Percentiles rank a stretch among this genome's conserved stretches.
phyloP scores from a whole-genome alignment of 2,329 filamentous ascomycete species.

The Emergomyces orientalis region DNA sequence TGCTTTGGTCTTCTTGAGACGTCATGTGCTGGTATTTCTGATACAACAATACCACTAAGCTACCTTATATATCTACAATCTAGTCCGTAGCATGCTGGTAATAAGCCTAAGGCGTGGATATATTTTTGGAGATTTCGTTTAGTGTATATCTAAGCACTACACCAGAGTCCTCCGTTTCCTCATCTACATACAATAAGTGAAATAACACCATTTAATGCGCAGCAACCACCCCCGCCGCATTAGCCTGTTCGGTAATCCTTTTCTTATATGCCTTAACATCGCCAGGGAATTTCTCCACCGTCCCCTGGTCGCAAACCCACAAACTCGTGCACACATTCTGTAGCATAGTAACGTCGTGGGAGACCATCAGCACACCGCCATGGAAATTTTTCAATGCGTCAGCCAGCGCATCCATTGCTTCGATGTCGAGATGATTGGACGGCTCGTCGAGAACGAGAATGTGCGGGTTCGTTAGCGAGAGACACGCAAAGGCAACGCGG shows the following conservation, averaged over 20 bases:
- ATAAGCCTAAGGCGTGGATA: too few species aligned
- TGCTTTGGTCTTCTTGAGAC: too few species aligned
- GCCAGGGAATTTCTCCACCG: conserved; percentile 90
- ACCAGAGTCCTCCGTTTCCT: background rate
- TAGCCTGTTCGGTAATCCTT: conserved; percentile 80
- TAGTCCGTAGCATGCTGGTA: background rate
- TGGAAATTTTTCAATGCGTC: conserved; percentile 77
- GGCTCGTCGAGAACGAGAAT: conserved; percentile 97
- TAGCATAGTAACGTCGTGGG: conserved; percentile 97
- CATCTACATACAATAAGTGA: background rate
- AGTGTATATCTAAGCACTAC: background rate
- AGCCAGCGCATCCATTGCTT: conserved; percentile 93
- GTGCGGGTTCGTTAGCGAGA: conserved; percentile 87
- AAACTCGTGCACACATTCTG: conserved; percentile 89
- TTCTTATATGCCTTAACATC: conserved; percentile 98
- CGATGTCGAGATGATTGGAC: conserved; percentile 97
- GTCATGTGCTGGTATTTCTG: background rate
- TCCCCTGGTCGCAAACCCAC: conserved; percentile 94
- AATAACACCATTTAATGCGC: conserved; percentile 23
- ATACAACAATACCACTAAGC: background rate
- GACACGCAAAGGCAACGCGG: conserved; percentile 93
- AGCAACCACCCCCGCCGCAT: conserved; percentile 67
- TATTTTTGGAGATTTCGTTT: background rate
- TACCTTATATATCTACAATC: too few species aligned
- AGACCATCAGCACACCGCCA: conserved; percentile 95